Percentiles rank a stretch among this genome's conserved stretches.
These are phyloP conservation scores for Penicillium sp. DNA, from an alignment of 2,329 filamentous ascomycete species.

Conservation along the genomic window DNA sequence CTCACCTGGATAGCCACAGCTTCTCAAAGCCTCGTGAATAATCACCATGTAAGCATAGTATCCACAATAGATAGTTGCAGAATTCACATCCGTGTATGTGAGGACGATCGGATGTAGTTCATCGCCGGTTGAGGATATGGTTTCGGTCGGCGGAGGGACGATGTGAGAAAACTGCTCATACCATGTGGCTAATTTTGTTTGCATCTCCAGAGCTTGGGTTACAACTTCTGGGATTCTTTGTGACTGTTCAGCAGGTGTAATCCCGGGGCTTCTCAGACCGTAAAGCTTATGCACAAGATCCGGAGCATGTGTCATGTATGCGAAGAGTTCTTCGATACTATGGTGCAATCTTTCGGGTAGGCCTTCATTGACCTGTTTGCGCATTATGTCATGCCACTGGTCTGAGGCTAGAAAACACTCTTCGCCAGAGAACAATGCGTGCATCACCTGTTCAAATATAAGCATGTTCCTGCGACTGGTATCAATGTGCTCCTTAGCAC, in stretches of 20 bases:
- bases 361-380: constrained; percentile 17
- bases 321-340: constrained; percentile 28
- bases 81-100: constrained; percentile 21
- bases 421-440: constrained; percentile 30
- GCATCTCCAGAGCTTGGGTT: constrained; percentile 20
- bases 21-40: constrained; percentile 26
- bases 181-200: constrained; percentile 22
- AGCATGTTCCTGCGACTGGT: neutral
- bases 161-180: constrained; percentile 20
- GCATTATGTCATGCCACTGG: constrained; percentile 29
- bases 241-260: constrained; percentile 8
- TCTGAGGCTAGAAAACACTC: constrained; percentile 25
- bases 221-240: constrained; percentile 17
- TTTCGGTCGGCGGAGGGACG: constrained; percentile 21
- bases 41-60: constrained; percentile 31
- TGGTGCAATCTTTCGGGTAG: constrained; percentile 16
- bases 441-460: constrained; percentile 24
- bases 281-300: constrained; percentile 28
- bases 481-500: neutral
- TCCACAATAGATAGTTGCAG: constrained; percentile 24
- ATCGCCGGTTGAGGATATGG: constrained; percentile 19
- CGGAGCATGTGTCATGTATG: constrained; percentile 26
- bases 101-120: constrained; percentile 22
- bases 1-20: constrained; percentile 22
- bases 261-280: constrained; percentile 18